A percentile compares a stretch with the other conserved stretches of the same genome.
phyloP scores from a whole-genome alignment of 495 filamentous ascomycete genomes.

The Penicillium odoratum region DNA sequence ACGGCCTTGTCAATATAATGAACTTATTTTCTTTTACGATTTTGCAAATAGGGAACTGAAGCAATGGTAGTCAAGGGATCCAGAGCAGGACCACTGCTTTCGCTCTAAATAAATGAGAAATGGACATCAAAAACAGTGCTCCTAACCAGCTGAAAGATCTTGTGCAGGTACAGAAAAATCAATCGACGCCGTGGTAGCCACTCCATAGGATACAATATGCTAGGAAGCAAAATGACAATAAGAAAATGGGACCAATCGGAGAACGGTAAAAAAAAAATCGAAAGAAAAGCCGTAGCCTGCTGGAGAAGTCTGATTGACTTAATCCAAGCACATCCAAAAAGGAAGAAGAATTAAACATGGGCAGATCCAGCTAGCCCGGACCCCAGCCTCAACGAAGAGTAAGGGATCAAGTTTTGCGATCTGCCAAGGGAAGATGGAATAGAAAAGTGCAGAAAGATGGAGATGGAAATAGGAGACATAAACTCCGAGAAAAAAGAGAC shows the following conservation, averaged over 20 bases:
- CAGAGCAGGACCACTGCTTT: slow-evolving; percentile 14
- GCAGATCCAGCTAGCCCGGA: slow-evolving; percentile 13
- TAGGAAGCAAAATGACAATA: slow-evolving; percentile 11
- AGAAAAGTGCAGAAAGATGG: background rate
- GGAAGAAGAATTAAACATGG: slow-evolving; percentile 12
- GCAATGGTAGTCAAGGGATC: background rate
- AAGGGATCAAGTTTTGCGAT: slow-evolving; percentile 8
- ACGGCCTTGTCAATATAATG: slow-evolving; percentile 21
- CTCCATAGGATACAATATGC: slow-evolving; percentile 32
- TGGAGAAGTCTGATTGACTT: background rate
- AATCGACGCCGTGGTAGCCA: slow-evolving; percentile 30
- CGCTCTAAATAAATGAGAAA: slow-evolving; percentile 16
- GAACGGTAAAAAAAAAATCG: slow-evolving; percentile 15
- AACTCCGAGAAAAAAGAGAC: slow-evolving; percentile 11
- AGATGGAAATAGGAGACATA: slow-evolving; percentile 7
- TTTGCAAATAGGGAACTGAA: background rate
- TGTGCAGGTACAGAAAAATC: slow-evolving; percentile 18
- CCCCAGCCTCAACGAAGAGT: background rate
- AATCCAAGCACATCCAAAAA: slow-evolving; percentile 9
- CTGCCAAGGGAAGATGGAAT: slow-evolving; percentile 4
- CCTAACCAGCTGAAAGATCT: slow-evolving; percentile 20
- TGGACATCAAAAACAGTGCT: slow-evolving; percentile 15
- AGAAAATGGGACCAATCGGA: slow-evolving; percentile 6
- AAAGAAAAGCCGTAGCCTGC: slow-evolving; percentile 15
- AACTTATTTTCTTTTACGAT: background rate